Evolutionary conservation across 2,329 filamentous ascomycete species (phyloP).

Genomic region (Scytalidium sp.): DNA sequence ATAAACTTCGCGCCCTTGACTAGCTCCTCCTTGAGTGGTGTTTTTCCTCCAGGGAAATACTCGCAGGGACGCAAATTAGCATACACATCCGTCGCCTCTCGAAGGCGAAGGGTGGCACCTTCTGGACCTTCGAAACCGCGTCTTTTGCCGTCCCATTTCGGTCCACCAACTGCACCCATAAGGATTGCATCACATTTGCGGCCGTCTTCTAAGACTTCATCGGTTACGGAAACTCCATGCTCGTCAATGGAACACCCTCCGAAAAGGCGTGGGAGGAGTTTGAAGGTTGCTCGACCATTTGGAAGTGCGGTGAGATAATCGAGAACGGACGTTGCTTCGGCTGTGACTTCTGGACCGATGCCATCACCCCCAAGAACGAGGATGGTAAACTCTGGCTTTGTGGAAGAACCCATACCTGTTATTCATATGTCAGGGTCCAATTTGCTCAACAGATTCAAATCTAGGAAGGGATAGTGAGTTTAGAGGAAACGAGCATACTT

Average conservation of each 20-base stretch:
- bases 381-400: too few species aligned
- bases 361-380: constrained; percentile 1
- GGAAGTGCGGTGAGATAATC: background rate
- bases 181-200: constrained; percentile 83
- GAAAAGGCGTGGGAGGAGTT: background rate
- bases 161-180: constrained; percentile 85
- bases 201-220: constrained; percentile 74
- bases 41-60: constrained; percentile 81
- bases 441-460: too few species aligned
- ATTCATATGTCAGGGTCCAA: too few species aligned
- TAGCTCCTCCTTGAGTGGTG: constrained; percentile 77
- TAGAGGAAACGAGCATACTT: too few species aligned
- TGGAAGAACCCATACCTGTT: too few species aligned
- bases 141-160: constrained; percentile 56
- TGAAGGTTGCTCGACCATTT: background rate
- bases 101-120: constrained; percentile 80
- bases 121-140: constrained; percentile 75
- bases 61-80: constrained; percentile 91
- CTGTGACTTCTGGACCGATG: background rate
- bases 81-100: constrained; percentile 73
- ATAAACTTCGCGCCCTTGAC: constrained; percentile 84
- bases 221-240: constrained; percentile 71
- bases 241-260: constrained; percentile 55
- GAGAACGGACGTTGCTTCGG: background rate
- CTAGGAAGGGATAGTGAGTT: too few species aligned